Conservation (phyloP, 345 rosid species). For the Eucalyptus virginea region DNA sequence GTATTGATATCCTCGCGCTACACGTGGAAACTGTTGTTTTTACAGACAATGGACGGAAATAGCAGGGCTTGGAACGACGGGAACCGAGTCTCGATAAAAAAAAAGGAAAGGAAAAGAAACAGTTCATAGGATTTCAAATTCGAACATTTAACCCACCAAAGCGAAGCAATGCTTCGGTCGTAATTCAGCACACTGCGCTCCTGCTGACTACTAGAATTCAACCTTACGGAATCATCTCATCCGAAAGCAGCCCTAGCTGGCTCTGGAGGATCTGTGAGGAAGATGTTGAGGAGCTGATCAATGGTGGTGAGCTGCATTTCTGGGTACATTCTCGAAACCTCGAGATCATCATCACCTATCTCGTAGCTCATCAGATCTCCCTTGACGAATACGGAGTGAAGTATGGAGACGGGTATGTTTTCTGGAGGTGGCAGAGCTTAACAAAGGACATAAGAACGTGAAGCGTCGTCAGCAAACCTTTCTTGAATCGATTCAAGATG, state of each 20-base stretch:
- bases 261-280: constrained; percentile 5
- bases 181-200: background rate
- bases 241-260: background rate
- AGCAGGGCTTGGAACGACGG: background rate
- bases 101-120: background rate
- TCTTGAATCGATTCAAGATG: background rate
- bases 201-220: background rate
- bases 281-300: constrained; percentile 14
- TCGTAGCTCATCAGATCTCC: constrained; percentile 5
- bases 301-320: background rate
- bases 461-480: background rate
- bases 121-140: background rate
- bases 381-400: background rate
- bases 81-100: background rate
- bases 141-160: background rate
- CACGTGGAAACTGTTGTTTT: background rate
- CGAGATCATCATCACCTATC: background rate
- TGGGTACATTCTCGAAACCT: constrained; percentile 15
- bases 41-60: background rate
- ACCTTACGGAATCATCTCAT: background rate
- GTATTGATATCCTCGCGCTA: background rate
- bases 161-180: background rate
- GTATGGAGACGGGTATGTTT: constrained; percentile 5
- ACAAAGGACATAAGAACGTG: background rate
- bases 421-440: constrained; percentile 8